Base-by-base conservation (phyloP, 352 stramenopile species). In the Phytophthora foliorum region DNA sequence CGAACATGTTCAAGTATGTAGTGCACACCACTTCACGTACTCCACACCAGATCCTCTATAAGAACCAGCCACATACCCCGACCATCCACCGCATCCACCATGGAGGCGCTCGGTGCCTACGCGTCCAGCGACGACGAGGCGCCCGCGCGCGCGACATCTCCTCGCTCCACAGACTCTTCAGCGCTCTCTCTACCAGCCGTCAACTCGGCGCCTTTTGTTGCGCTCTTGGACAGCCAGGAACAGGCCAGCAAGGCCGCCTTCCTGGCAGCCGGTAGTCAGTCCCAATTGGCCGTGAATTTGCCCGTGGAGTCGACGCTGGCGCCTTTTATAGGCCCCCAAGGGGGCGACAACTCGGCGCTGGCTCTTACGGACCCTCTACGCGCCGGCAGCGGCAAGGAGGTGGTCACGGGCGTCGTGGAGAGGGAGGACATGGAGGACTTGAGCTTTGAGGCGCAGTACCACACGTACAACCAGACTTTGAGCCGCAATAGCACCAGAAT, bases 381-480 rank as follows among this genome's bases (percentile, higher is more conserved):
- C 19, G 59, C 78, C 0, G 87, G 85, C 14, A 80, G 77, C 25
- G 88, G 84, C 58, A 92, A 90, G 54, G 80, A 93, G 57, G 77
- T 92, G 24, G 84, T 92, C 29, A 95, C 88, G 44, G 88, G 88
- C 25, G 74, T 94, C 32, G 86, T 94, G 27, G 88, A 95, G 63
- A 60, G 68, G n/a, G 69, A 86, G 0, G 70, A 84, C 22, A 79
- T 95, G 57, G 86, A 94, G 36, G 79, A 91, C 57, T 83, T 92
- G 51, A 91, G 79, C 75, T 95, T 95, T 53, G 86, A 94, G 41
- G 73, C 87, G 36, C 84, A 92, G 58, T 95, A 95, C 56, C 84
- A 95, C 70, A 90, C 83, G 60, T 82, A 81, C 68, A 94, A 94
- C 63, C 76, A 90, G 48, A 74, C 60, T 16, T 38, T 71, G 9